These are phyloP conservation scores for Metschnikowia bowlesiae DNA, from an alignment of 805 yeast species.

Conservation along the genomic window DNA sequence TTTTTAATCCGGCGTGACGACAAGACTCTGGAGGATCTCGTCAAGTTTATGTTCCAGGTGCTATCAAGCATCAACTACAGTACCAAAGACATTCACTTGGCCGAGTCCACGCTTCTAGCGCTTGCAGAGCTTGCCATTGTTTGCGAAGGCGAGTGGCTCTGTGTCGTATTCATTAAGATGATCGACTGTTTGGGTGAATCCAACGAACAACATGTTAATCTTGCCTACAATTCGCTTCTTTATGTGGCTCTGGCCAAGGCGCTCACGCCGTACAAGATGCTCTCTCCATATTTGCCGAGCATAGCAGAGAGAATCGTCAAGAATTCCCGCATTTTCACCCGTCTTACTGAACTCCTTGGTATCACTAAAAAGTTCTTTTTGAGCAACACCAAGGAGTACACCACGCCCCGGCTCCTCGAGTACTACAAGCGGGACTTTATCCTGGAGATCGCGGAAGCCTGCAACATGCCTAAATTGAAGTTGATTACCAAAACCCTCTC, in stretches of 20 bases:
- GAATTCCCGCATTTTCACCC: conserved; percentile 51
- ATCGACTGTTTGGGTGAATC: conserved; percentile 62
- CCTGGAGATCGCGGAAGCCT: conserved; percentile 54
- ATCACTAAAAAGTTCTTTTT: conserved; percentile 60
- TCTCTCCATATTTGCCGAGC: conserved; percentile 75
- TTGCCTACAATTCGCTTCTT: conserved; percentile 62
- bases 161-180: conserved; percentile 59
- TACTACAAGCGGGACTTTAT: conserved; percentile 61
- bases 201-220: conserved; percentile 61
- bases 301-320: conserved; percentile 62
- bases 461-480: conserved; percentile 42
- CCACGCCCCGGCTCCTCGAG: conserved; percentile 71
- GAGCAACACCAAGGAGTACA: conserved; percentile 62
- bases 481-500: conserved; percentile 48
- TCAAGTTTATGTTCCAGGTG: conserved; percentile 41
- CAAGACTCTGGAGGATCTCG: conserved; percentile 36
- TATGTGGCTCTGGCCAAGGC: conserved; percentile 52
- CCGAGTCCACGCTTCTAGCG: conserved; percentile 54
- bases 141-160: conserved; percentile 63
- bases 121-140: conserved; percentile 64
- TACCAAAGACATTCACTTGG: conserved; percentile 35
- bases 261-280: conserved; percentile 70
- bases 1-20: conserved; percentile 37
- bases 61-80: conserved; percentile 35
- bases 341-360: conserved; percentile 62